A percentile compares a stretch with the other conserved stretches of the same genome.
phyloP scores from a whole-genome alignment of 352 stramenopile genomes.

The Pythium pyrilobum region DNA sequence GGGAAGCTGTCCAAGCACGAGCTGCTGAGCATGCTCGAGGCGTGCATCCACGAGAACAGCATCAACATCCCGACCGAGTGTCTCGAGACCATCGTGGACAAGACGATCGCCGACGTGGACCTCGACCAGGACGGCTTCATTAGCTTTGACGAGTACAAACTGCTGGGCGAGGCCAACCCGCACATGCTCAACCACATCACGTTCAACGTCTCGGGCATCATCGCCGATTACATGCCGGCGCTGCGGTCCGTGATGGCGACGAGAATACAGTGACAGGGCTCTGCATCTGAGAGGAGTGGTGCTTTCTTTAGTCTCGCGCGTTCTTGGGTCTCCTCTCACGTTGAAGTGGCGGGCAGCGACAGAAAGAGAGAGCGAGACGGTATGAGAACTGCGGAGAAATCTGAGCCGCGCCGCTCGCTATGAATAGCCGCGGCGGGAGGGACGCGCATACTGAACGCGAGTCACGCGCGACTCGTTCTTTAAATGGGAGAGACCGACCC shows the following conservation, averaged over 20 bases:
- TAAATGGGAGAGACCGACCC: too few relatives aligned
- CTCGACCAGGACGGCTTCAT: slow-evolving; percentile 65
- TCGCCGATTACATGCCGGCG: slow-evolving; percentile 69
- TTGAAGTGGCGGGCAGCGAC: not conserved
- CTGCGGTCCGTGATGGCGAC: slow-evolving; percentile 42
- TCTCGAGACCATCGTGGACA: slow-evolving; percentile 57
- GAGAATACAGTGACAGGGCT: slow-evolving; percentile 16
- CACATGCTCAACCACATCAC: slow-evolving; percentile 80
- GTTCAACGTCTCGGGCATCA: slow-evolving; percentile 74
- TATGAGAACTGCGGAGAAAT: not conserved
- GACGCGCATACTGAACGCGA: too few relatives aligned
- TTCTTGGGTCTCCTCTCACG: too few relatives aligned
- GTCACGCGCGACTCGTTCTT: too few relatives aligned
- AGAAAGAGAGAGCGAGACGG: not conserved
- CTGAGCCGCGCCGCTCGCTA: not conserved
- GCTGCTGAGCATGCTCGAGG: slow-evolving; percentile 63
- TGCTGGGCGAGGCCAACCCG: slow-evolving; percentile 52
- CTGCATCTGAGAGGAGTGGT: too few relatives aligned
- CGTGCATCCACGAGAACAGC: slow-evolving; percentile 67
- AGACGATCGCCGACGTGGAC: slow-evolving; percentile 69
- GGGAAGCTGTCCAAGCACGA: slow-evolving; percentile 67
- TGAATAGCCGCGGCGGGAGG: not conserved
- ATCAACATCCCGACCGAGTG: slow-evolving; percentile 68
- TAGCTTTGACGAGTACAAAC: slow-evolving; percentile 67
- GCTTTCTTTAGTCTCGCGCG: too few relatives aligned